phyloP scores from a whole-genome alignment of 306 rosid genomes.

The Astragalus membranaceus region DNA sequence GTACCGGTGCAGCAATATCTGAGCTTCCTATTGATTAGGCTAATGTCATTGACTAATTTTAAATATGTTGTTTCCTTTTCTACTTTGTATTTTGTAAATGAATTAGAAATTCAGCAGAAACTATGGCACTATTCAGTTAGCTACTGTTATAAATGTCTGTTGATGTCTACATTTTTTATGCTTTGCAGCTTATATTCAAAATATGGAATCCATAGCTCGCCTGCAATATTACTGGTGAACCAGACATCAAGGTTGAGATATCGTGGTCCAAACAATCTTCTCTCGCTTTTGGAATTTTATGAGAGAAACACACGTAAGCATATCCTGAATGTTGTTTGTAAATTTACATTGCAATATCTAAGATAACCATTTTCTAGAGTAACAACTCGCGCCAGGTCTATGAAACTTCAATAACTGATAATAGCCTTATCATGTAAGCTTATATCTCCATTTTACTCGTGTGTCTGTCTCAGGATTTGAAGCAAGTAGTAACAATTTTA shows the following conservation, averaged over 20 bases:
- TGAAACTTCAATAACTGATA: neutral
- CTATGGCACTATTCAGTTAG: neutral
- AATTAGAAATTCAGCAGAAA: neutral
- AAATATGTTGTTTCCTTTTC: neutral
- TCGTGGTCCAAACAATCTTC: constrained; percentile 50
- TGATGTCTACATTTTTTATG: neutral
- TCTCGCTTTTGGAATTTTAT: constrained; percentile 48
- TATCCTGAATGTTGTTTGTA: constrained; percentile 7
- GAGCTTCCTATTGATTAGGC: neutral
- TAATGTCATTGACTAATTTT: neutral
- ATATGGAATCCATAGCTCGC: constrained; percentile 69
- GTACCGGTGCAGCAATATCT: neutral
- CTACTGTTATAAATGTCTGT: neutral
- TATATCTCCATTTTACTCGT: neutral
- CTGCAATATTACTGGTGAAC: constrained; percentile 66
- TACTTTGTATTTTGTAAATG: neutral
- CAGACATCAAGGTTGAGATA: constrained; percentile 51
- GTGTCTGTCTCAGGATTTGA: constrained; percentile 43
- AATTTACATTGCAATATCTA: neutral
- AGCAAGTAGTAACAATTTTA: constrained; percentile 30
- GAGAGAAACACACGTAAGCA: constrained; percentile 51
- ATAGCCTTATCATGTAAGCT: neutral
- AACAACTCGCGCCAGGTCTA: neutral
- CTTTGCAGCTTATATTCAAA: constrained; percentile 62
- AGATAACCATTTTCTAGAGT: neutral